These are phyloP conservation scores for Diplotaxis tenuifolia DNA, from an alignment of 345 rosid genomes.

Conservation along the genomic window DNA sequence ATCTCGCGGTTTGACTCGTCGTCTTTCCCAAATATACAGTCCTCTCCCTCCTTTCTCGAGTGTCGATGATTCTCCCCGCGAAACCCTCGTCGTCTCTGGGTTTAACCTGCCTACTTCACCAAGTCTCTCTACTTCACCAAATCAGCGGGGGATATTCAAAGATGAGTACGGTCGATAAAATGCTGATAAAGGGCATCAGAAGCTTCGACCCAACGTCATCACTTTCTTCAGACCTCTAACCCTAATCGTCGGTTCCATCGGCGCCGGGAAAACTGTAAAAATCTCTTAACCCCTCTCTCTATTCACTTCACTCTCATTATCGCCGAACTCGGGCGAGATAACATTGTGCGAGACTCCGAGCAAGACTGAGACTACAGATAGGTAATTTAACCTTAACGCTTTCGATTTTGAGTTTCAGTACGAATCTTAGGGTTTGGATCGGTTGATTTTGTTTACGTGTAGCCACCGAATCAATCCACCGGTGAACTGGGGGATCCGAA, in stretches of 20 bases:
- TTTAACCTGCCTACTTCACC: conserved; percentile 8
- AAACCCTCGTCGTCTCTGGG: conserved; percentile 21
- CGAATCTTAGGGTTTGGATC: neutral
- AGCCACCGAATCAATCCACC: conserved; percentile 76
- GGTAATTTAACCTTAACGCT: too few relatives aligned
- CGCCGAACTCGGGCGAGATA: too few relatives aligned
- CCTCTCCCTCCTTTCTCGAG: neutral
- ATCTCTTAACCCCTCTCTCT: neutral
- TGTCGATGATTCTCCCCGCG: conserved; percentile 14
- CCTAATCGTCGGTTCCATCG: conserved; percentile 95
- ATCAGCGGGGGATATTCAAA: conserved; percentile 16
- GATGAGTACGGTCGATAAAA: conserved; percentile 98
- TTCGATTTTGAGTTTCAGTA: neutral
- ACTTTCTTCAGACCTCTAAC: conserved; percentile 93
- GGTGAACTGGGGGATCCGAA: conserved; percentile 80
- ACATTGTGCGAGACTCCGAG: too few relatives aligned
- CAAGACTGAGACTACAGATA: too few relatives aligned
- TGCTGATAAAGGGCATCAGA: conserved; percentile 96
- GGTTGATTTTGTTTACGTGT: neutral
- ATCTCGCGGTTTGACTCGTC: neutral
- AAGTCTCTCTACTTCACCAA: neutral
- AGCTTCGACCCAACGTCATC: conserved; percentile 98
- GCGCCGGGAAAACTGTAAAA: conserved; percentile 90
- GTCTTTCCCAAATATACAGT: neutral
- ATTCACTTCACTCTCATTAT: neutral